These are phyloP conservation scores for Adenanthera pavonina DNA, from an alignment of 306 rosid genomes.

Conservation along the genomic window DNA sequence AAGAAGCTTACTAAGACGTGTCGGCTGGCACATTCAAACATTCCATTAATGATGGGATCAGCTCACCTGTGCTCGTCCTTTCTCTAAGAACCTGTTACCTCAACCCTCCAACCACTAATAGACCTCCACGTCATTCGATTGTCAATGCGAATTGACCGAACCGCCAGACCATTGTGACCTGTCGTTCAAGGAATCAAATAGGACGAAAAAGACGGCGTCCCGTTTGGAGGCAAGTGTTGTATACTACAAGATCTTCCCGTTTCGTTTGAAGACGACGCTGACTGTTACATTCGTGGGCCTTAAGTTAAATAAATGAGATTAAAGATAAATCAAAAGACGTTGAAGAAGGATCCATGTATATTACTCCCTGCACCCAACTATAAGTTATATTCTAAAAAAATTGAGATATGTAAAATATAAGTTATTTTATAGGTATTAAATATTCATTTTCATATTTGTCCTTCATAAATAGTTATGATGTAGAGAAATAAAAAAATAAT, in stretches of 20 bases:
- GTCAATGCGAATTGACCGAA: constrained; percentile 5
- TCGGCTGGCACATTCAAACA: constrained; percentile 41
- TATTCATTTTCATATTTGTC: no score
- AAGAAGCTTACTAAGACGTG: constrained; percentile 53
- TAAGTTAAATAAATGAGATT: not conserved
- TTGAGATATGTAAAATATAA: no score
- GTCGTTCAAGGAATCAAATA: constrained; percentile 7
- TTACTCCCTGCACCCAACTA: no score
- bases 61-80: constrained; percentile 15
- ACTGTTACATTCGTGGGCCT: not conserved
- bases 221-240: not conserved
- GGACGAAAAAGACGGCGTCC: not conserved
- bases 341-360: not conserved
- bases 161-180: not conserved
- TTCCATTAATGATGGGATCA: not conserved
- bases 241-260: not conserved
- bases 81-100: not conserved
- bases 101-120: constrained; percentile 21
- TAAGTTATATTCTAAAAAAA: no score
- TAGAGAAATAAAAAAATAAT: no score
- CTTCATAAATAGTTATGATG: no score
- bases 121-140: not conserved
- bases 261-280: not conserved
- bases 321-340: not conserved
- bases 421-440: no score